Evolutionary conservation across 208 protist species (phyloP).

Genomic region (Acanthamoeba divionensis): DNA sequence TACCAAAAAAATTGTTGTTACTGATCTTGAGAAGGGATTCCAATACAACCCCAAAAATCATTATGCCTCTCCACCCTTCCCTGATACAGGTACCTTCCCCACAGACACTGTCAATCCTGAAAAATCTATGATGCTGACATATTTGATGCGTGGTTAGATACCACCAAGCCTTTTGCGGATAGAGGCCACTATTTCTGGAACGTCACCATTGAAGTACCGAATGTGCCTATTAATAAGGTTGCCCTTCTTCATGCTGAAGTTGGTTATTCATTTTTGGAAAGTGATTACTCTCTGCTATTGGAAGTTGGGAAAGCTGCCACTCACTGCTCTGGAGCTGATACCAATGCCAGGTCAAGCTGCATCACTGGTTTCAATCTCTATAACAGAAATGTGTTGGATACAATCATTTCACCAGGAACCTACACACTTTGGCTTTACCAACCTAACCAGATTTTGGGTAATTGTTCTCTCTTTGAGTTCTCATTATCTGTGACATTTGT

Average conservation of each 20-base stretch:
- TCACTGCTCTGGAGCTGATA: not conserved
- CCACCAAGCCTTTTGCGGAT: constrained; percentile 28
- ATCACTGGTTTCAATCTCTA: constrained; percentile 23
- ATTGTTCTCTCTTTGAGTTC: constrained; percentile 43
- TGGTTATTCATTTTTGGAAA: constrained; percentile 41
- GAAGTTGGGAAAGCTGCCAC: not conserved
- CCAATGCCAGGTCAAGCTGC: not conserved
- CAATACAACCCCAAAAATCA: no score
- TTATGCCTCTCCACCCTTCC: no score
- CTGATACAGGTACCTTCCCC: no score
- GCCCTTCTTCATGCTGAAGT: constrained; percentile 31
- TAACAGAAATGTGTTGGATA: constrained; percentile 39
- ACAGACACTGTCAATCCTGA: no score
- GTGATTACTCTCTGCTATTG: constrained; percentile 14
- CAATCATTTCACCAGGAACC: not conserved
- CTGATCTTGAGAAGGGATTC: no score
- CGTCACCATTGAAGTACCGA: not conserved
- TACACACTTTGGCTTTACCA: constrained; percentile 53
- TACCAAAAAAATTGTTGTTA: no score
- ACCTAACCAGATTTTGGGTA: constrained; percentile 21
- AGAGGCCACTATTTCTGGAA: constrained; percentile 50
- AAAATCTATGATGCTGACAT: no score
- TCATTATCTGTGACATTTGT: constrained; percentile 44
- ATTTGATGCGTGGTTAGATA: no score
- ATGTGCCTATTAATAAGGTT: not conserved